Percentiles rank a stretch among this genome's conserved stretches.
Evolutionary conservation across 2,329 filamentous ascomycete species (phyloP).

Genomic region (Xylariaceae sp.): DNA sequence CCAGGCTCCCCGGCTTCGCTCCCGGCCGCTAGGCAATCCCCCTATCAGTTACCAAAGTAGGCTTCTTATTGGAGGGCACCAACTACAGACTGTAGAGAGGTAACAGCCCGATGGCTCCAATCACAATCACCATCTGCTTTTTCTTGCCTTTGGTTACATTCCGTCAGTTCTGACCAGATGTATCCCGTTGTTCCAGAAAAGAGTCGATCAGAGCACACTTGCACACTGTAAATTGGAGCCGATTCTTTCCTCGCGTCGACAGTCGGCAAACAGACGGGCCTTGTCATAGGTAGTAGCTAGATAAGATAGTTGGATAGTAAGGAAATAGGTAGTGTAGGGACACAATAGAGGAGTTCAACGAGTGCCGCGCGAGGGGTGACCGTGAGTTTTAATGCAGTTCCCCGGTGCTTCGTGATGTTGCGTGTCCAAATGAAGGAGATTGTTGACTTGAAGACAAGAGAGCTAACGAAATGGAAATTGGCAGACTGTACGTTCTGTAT

Average conservation of each 20-base stretch:
- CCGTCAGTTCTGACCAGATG: neutral
- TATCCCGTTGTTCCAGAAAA: neutral
- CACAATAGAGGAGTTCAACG: neutral
- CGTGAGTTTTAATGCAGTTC: neutral
- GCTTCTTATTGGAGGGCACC: neutral
- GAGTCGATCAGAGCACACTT: neutral
- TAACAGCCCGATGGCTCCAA: slow-evolving; percentile 5
- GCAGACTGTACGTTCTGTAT: too few species aligned
- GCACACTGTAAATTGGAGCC: neutral
- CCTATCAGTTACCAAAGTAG: slow-evolving; percentile 4
- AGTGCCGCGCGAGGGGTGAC: neutral
- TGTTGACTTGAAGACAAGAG: slow-evolving; percentile 5
- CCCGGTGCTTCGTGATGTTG: neutral
- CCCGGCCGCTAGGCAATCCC: slow-evolving; percentile 1
- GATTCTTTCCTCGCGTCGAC: neutral
- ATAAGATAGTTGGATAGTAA: neutral
- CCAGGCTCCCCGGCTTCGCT: slow-evolving; percentile 1
- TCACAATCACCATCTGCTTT: slow-evolving; percentile 4
- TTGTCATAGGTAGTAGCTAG: neutral
- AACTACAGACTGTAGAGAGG: neutral
- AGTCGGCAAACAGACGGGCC: neutral
- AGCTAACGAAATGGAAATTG: neutral
- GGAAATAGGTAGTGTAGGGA: too few species aligned
- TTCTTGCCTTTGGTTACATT: neutral
- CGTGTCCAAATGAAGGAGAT: slow-evolving; percentile 1